These are phyloP conservation scores for Talaromyces islandicus DNA, from an alignment of 2,329 filamentous ascomycete species.

Conservation along the genomic window DNA sequence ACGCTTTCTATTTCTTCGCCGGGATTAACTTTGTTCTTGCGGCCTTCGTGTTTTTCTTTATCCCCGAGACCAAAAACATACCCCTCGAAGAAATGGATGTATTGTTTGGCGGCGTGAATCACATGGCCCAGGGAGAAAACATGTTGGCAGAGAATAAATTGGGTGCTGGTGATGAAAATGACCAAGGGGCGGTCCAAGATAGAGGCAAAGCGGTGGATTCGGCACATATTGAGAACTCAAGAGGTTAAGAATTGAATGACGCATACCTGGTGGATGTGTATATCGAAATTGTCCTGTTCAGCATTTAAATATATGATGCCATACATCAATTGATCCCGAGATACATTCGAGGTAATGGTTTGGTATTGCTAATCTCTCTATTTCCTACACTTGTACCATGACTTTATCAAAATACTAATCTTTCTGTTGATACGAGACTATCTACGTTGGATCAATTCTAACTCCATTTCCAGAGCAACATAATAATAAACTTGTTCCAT, in stretches of 20 bases:
- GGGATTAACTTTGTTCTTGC: constrained; percentile 48
- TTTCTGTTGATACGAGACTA: too few relatives aligned
- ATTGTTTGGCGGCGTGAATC: constrained; percentile 32
- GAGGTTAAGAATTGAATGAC: neutral
- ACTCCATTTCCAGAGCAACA: too few relatives aligned
- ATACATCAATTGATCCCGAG: too few relatives aligned
- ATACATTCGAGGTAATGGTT: too few relatives aligned
- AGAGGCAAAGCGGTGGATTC: neutral
- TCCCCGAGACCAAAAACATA: constrained; percentile 22
- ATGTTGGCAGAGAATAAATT: constrained; percentile 7
- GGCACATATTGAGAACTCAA: neutral
- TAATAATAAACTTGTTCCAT: too few relatives aligned
- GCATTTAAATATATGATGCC: too few relatives aligned
- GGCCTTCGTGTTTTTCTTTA: constrained; percentile 45
- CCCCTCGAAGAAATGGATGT: constrained; percentile 33
- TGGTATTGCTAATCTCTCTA: too few relatives aligned
- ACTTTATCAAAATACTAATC: too few relatives aligned
- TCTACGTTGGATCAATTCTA: too few relatives aligned
- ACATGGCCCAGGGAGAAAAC: constrained; percentile 28
- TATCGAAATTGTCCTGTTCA: neutral
- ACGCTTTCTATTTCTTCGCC: constrained; percentile 52
- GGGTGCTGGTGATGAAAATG: neutral
- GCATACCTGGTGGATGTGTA: neutral
- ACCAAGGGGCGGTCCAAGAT: neutral
- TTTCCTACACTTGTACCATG: too few relatives aligned